These are phyloP conservation scores for Colletotrichum chlorophyti DNA, from an alignment of 2,329 filamentous ascomycete genomes.

Conservation along the genomic window DNA sequence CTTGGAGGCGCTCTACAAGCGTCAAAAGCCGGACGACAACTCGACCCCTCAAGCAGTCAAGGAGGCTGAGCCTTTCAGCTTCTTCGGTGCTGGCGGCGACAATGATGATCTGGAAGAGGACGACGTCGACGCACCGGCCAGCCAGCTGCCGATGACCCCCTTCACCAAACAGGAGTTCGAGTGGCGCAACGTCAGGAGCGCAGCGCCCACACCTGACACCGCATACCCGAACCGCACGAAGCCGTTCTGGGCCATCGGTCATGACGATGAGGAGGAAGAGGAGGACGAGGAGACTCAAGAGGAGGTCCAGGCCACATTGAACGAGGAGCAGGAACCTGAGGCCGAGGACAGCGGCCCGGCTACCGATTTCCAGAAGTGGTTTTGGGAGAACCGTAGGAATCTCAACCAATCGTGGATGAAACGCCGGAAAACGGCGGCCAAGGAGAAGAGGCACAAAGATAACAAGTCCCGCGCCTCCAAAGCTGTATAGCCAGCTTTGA, in stretches of 20 bases:
- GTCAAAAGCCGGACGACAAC: conserved; percentile 55
- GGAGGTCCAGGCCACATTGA: conserved; percentile 34
- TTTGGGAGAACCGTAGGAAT: conserved; percentile 71
- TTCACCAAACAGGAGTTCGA: conserved; percentile 82
- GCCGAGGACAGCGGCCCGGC: conserved; percentile 31
- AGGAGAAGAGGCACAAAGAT: conserved; percentile 72
- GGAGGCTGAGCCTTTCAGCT: conserved; percentile 56
- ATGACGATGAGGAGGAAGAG: conserved; percentile 53
- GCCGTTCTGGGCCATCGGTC: conserved; percentile 59
- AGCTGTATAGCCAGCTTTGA: conserved; percentile 42
- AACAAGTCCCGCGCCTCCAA: conserved; percentile 62
- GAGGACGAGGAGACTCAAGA: conserved; percentile 41
- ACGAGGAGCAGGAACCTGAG: conserved; percentile 34
- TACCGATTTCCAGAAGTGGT: conserved; percentile 69
- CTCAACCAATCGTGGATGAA: conserved; percentile 72
- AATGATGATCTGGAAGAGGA: conserved; percentile 48
- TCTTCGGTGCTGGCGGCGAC: conserved; percentile 70
- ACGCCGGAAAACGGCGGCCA: conserved; percentile 66
- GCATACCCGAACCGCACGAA: conserved; percentile 74
- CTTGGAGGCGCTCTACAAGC: conserved; percentile 91
- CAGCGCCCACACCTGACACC: conserved; percentile 94
- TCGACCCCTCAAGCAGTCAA: background rate
- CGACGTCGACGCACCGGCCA: conserved; percentile 22
- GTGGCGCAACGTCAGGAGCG: conserved; percentile 78
- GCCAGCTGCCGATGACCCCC: conserved; percentile 75